These are phyloP conservation scores for Leccinum pellstonianum DNA, from an alignment of 768 basidiomycete species.

Conservation along the genomic window DNA sequence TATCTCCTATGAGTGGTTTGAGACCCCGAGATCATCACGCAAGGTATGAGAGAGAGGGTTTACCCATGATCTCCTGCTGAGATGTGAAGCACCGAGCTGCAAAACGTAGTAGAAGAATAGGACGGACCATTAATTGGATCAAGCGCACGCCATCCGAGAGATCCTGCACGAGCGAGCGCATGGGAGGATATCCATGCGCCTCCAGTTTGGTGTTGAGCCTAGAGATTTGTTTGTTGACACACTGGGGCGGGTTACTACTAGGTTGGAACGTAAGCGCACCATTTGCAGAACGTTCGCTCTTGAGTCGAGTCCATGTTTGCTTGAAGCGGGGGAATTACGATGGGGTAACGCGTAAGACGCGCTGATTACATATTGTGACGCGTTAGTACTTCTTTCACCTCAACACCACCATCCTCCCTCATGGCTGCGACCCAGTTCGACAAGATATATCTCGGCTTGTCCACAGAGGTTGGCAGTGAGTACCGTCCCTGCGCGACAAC, in stretches of 20 bases:
- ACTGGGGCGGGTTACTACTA: background rate
- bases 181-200: slow-evolving; percentile 76
- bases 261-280: slow-evolving; percentile 44
- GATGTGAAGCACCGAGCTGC: slow-evolving; percentile 1
- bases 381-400: slow-evolving; percentile 31
- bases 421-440: slow-evolving; percentile 83
- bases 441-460: slow-evolving; percentile 73
- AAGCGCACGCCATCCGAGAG: slow-evolving; percentile 93
- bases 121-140: slow-evolving; percentile 86
- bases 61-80: slow-evolving; percentile 93
- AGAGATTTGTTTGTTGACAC: slow-evolving; percentile 3
- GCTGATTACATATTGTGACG: slow-evolving; percentile 23
- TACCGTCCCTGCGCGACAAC: slow-evolving; percentile 17
- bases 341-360: slow-evolving; percentile 12
- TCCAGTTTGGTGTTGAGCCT: slow-evolving; percentile 98
- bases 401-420: slow-evolving; percentile 16
- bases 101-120: background rate
- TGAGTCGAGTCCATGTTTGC: slow-evolving; percentile 42
- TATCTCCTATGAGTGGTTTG: slow-evolving; percentile 57
- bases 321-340: background rate
- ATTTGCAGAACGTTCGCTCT: slow-evolving; percentile 89
- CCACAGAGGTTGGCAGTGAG: slow-evolving; percentile 79
- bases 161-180: slow-evolving; percentile 87
- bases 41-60: slow-evolving; percentile 15
- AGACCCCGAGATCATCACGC: slow-evolving; percentile 6